phyloP scores from a whole-genome alignment of 371 early-diverging fungal genomes.

The Zychaea mexicana region DNA sequence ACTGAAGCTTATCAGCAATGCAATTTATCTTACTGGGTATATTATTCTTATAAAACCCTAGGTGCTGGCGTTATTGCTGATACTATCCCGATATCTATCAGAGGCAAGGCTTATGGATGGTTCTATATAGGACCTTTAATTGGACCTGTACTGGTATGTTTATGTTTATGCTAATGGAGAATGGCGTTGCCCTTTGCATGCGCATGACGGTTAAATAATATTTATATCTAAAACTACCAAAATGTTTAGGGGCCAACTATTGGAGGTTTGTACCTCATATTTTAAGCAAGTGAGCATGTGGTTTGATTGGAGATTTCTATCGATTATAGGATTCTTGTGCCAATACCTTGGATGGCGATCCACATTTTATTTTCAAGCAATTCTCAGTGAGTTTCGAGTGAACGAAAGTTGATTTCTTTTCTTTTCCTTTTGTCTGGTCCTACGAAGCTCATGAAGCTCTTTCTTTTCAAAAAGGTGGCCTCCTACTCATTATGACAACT shows the following conservation, averaged over 20 bases:
- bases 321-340: conserved; percentile 50
- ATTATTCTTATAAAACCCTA: too few relatives aligned
- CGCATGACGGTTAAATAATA: too few relatives aligned
- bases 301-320: neutral
- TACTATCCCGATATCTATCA: conserved; percentile 14
- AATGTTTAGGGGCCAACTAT: conserved; percentile 7
- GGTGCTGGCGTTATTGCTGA: conserved; percentile 44
- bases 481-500: conserved; percentile 13
- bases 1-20: too few relatives aligned
- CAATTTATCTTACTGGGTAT: too few relatives aligned
- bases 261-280: neutral
- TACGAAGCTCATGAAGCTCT: too few relatives aligned
- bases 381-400: conserved; percentile 22
- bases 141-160: conserved; percentile 15
- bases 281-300: neutral
- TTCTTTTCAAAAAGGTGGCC: conserved; percentile 12
- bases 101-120: conserved; percentile 32
- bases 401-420: neutral
- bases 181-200: too few relatives aligned
- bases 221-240: too few relatives aligned
- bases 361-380: conserved; percentile 64
- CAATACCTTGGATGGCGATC: conserved; percentile 65
- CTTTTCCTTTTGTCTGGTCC: neutral
- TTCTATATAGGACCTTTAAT: conserved; percentile 25
- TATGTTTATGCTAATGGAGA: neutral